A percentile compares a stretch with the other conserved stretches of the same genome.
These are phyloP conservation scores for Amanita jacksonii DNA, from an alignment of 768 basidiomycete species.

Conservation along the genomic window DNA sequence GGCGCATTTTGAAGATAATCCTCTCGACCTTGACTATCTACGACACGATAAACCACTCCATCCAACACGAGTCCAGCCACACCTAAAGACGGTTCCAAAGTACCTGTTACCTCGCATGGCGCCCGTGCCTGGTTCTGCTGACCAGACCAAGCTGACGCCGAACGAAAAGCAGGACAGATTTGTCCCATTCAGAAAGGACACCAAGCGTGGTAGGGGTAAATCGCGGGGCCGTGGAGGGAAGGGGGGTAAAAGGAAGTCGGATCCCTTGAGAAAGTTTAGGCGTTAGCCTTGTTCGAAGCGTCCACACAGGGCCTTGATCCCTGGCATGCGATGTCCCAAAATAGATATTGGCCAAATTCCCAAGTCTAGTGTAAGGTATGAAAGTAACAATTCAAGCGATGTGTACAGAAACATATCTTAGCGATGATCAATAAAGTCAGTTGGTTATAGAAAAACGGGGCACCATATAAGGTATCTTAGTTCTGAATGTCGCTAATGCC, in stretches of 20 bases:
- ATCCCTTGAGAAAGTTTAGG: conserved; percentile 76
- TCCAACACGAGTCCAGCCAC: conserved; percentile 80
- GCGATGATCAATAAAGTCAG: too few relatives aligned
- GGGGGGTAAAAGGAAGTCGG: conserved; percentile 62
- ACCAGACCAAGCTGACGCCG: conserved; percentile 13
- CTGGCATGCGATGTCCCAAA: too few relatives aligned
- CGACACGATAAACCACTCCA: conserved; percentile 93
- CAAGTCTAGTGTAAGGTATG: too few relatives aligned
- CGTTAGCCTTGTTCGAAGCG: conserved; percentile 18
- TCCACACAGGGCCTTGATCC: too few relatives aligned
- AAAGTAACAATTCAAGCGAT: too few relatives aligned
- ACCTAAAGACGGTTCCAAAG: conserved; percentile 93
- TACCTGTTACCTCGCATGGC: conserved; percentile 84
- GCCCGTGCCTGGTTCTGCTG: conserved; percentile 36
- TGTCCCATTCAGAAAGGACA: conserved; percentile 64
- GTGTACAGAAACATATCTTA: too few relatives aligned
- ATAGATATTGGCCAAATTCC: too few relatives aligned
- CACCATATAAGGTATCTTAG: too few relatives aligned
- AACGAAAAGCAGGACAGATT: conserved; percentile 39
- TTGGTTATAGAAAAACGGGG: too few relatives aligned
- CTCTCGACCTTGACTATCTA: conserved; percentile 83
- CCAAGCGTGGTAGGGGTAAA: conserved; percentile 41
- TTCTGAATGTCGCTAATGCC: too few relatives aligned
- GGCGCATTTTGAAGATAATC: conserved; percentile 98
- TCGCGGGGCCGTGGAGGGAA: conserved; percentile 48